Evolutionary conservation across 495 filamentous ascomycete genomes (phyloP), one percentile per base, ranked within the genome.

Genomic region (Paragyromitra xinjiangensis): DNA sequence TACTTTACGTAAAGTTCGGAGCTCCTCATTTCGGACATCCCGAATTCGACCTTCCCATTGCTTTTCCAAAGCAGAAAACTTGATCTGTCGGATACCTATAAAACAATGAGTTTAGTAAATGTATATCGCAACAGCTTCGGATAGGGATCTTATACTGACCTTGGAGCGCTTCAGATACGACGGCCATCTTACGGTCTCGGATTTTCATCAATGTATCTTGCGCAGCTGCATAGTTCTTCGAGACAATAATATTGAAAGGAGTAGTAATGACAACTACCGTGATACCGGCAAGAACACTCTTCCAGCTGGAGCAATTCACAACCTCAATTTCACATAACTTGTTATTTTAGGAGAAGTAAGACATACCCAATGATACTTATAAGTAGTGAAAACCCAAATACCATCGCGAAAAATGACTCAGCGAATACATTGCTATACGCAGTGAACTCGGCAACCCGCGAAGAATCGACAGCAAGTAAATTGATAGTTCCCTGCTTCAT

Each of bases 1-100:
- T 0, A 89, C 86, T 26, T 83, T 86, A 89, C 92, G 92, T 48
- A 92, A 85, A 1, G 87, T 88, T 0, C 75, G 69, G 0, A 97
- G 87, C 79, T 97, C 93, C 34, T 86, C 86, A 12, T 88, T 87
- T 78, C 93, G 87, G 29, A 89, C 88, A 6, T 85, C 85, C n/a
- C 84, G 81, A 66, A 97, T 93, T 68, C 89, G 90, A n/a, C 86
- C 84, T 83, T 94, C 88, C 93, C 93, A 97, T 73, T 92, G 89
- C 16, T 85, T 82, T 81, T 97, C 93, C n/a, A 93, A 83, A 9
- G 93, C 93, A 0, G 92, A 92, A 78, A 97, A 94, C 78, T 97
- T 97, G 82, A 97, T 93, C 81, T 96, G 93, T 6, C 93, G 88
- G 68, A 97, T 95, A 62, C 71, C 74, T 77, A 11, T 34, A 40